These are phyloP conservation scores for Allium sativum DNA, from an alignment of 106 monocot genomes.

Conservation along the genomic window DNA sequence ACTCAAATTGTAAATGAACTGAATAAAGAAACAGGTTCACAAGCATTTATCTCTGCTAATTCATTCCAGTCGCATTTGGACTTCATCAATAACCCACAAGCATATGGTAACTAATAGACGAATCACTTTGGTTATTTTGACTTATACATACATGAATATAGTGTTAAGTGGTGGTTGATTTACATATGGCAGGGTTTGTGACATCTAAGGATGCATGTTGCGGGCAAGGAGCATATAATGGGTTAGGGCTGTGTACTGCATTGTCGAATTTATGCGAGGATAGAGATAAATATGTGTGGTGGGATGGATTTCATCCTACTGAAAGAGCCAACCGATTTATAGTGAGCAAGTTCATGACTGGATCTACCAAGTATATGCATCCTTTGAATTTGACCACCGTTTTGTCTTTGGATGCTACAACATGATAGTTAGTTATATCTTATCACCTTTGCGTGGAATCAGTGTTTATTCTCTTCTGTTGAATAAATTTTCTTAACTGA, in stretches of 20 bases:
- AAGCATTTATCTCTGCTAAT: constrained; percentile 44
- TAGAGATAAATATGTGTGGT: constrained; percentile 50
- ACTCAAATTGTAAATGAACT: constrained; percentile 23
- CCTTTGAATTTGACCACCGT: constrained; percentile 89
- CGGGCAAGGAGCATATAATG: constrained; percentile 86
- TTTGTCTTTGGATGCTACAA: constrained; percentile 42
- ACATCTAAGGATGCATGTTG: constrained; percentile 81
- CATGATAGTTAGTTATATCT: neutral
- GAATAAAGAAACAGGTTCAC: constrained; percentile 24
- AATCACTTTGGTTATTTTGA: neutral
- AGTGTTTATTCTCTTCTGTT: no score
- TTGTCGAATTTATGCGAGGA: constrained; percentile 63
- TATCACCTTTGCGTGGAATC: no score
- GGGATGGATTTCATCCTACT: constrained; percentile 80
- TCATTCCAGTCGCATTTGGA: constrained; percentile 37
- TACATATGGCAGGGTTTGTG: constrained; percentile 38
- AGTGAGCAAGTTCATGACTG: constrained; percentile 50
- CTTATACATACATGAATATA: neutral
- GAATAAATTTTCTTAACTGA: no score
- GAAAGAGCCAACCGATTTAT: constrained; percentile 78
- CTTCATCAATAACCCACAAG: constrained; percentile 40
- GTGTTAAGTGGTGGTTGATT: neutral
- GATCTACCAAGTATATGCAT: constrained; percentile 41
- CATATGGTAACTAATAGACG: constrained; percentile 22
- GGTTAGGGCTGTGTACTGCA: constrained; percentile 64